Conservation (phyloP, 2,329 filamentous ascomycete species). For the Diaporthe vaccinii region DNA sequence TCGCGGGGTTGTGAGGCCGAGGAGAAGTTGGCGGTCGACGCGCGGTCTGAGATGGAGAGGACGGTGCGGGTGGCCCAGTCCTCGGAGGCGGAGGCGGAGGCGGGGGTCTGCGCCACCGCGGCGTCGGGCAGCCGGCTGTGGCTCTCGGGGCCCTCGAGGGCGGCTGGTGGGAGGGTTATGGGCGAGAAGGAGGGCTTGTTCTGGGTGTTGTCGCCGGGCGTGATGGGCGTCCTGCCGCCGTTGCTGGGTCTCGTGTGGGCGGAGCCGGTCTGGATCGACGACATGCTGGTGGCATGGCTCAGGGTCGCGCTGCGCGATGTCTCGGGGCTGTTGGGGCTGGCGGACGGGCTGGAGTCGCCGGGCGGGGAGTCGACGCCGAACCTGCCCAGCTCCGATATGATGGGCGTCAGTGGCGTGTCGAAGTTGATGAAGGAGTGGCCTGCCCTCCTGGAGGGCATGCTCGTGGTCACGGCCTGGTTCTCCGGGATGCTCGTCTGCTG, state of each 20-base stretch:
- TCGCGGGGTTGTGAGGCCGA: slow-evolving; percentile 39
- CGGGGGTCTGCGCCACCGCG: neutral
- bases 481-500: slow-evolving; percentile 36
- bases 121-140: neutral
- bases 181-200: slow-evolving; percentile 7
- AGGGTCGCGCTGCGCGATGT: slow-evolving; percentile 20
- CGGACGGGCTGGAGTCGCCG: slow-evolving; percentile 23
- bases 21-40: slow-evolving; percentile 34
- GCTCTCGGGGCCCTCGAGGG: neutral
- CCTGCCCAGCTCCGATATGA: slow-evolving; percentile 34
- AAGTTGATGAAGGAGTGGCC: slow-evolving; percentile 38
- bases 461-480: slow-evolving; percentile 32
- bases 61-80: slow-evolving; percentile 28
- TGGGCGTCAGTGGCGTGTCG: slow-evolving; percentile 33
- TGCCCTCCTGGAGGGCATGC: slow-evolving; percentile 16
- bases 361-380: slow-evolving; percentile 26
- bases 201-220: slow-evolving; percentile 8
- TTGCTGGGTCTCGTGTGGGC: neutral
- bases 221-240: slow-evolving; percentile 22
- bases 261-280: neutral
- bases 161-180: slow-evolving; percentile 1
- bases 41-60: slow-evolving; percentile 22
- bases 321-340: slow-evolving; percentile 27
- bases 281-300: slow-evolving; percentile 33
- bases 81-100: slow-evolving; percentile 4